Base-by-base conservation (phyloP, 2,329 filamentous ascomycete species). In the Phoma herbarum region DNA sequence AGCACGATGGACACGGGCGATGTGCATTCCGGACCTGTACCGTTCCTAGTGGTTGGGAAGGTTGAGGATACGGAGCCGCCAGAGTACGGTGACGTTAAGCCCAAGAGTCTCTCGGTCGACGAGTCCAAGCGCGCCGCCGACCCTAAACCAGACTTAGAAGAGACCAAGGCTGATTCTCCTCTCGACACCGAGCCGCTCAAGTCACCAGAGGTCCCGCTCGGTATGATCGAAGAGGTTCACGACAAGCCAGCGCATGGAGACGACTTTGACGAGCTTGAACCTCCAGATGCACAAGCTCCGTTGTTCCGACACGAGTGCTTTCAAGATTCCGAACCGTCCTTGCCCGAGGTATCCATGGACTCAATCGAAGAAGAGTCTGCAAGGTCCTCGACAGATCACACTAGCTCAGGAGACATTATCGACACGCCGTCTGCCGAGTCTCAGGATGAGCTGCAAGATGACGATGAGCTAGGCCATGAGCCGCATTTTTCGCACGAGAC, bases 201-300 rank as follows among this genome's bases (percentile, higher is more conserved):
- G 14, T 39, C 59, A 14, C 45, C 57, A 23, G 49, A 62, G 16
- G 49, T 70, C 6, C 75, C 77, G 8, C 56, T 62, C 10, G 44
- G 77, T 12, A 61, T 76, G 14, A 65, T 78, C 18, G 76, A 79
- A 57, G 75, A 78, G 58, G 69, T 68, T 1, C 76, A 78, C 45
- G 62, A 69, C 6, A 59, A 68, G 46, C 75, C 74, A 20, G 65
- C 64, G 11, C 63, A 73, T 67, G 75, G 73, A 12, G 76, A 79
- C 42, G 74, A 78, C 59, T 73, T 78, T 59, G 75, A 58, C 4
- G 61, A 69, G 8, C 68, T 72, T n/a, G 57, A 70, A 45, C 29
- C 69, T 41, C 18, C 33, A 8, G 33, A 50, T n/a, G 31, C 23
- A 5, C 50, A 46, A 42, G 67, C 69, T 47, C 74, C 76, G 0